These are phyloP conservation scores for Colletotrichum cereale DNA, from an alignment of 2,329 filamentous ascomycete species.

Conservation along the genomic window DNA sequence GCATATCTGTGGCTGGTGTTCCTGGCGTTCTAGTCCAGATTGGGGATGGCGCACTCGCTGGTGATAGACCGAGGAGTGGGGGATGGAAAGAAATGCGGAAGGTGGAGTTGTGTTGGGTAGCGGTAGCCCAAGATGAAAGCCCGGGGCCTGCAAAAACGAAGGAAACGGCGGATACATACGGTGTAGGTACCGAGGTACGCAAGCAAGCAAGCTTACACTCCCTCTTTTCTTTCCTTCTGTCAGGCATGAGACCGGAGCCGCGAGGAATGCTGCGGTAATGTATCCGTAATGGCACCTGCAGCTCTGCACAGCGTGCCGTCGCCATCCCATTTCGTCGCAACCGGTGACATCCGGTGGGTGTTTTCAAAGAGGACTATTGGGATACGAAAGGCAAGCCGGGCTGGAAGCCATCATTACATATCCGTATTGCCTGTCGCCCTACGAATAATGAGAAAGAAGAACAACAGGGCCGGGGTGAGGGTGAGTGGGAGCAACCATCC, in stretches of 20 bases:
- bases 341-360: neutral
- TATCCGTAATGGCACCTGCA: constrained; percentile 24
- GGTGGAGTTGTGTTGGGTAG: constrained; percentile 34
- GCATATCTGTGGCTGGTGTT: constrained; percentile 35
- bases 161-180: neutral
- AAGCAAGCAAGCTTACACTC: neutral
- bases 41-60: neutral
- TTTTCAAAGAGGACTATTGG: neutral
- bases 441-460: neutral
- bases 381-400: neutral
- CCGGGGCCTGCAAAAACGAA: constrained; percentile 1
- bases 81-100: constrained; percentile 20
- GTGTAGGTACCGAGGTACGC: too few relatives aligned
- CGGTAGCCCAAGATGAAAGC: constrained; percentile 32
- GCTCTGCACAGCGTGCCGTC: constrained; percentile 5
- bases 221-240: neutral
- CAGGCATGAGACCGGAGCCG: constrained; percentile 22
- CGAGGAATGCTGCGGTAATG: constrained; percentile 32
- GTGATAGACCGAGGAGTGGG: neutral
- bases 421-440: neutral
- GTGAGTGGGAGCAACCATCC: neutral
- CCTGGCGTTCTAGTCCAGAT: neutral
- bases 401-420: neutral
- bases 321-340: constrained; percentile 7
- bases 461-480: neutral